A percentile compares a stretch with the other conserved stretches of the same genome.
These are phyloP conservation scores for Phytophthora constricta DNA, from an alignment of 352 stramenopile genomes.

Conservation along the genomic window DNA sequence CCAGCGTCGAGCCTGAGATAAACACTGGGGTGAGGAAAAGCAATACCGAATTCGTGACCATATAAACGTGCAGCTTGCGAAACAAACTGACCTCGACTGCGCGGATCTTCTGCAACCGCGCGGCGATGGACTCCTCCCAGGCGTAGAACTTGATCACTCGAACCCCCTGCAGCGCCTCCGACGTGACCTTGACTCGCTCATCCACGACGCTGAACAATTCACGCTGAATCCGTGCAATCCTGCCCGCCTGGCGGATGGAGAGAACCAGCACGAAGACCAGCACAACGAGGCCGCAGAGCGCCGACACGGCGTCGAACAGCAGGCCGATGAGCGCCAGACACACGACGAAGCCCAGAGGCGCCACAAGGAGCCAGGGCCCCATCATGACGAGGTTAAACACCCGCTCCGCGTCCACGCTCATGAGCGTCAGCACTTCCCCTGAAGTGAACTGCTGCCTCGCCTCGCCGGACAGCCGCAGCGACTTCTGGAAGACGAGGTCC, in stretches of 20 bases:
- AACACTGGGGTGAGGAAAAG: slow-evolving; percentile 57
- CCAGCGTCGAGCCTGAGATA: slow-evolving; percentile 47
- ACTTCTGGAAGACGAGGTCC: slow-evolving; percentile 40
- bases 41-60: slow-evolving; percentile 62
- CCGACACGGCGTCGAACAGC: slow-evolving; percentile 23
- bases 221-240: slow-evolving; percentile 19
- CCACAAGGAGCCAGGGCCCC: slow-evolving; percentile 30
- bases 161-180: slow-evolving; percentile 90
- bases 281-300: slow-evolving; percentile 14
- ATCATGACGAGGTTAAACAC: slow-evolving; percentile 35
- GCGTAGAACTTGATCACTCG: slow-evolving; percentile 91
- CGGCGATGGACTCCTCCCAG: slow-evolving; percentile 61
- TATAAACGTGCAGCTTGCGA: slow-evolving; percentile 53
- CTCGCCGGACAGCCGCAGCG: slow-evolving; percentile 66
- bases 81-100: slow-evolving; percentile 52
- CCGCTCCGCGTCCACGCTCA: slow-evolving; percentile 39
- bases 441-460: slow-evolving; percentile 36
- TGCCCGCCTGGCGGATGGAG: slow-evolving; percentile 7
- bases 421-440: slow-evolving; percentile 41
- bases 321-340: slow-evolving; percentile 34
- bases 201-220: slow-evolving; percentile 44
- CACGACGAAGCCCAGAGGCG: slow-evolving; percentile 29
- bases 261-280: slow-evolving; percentile 28
- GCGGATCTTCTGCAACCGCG: slow-evolving; percentile 46
- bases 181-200: slow-evolving; percentile 91